These are phyloP conservation scores for Ascochyta lentis DNA, from an alignment of 2,329 filamentous ascomycete species.

Conservation along the genomic window DNA sequence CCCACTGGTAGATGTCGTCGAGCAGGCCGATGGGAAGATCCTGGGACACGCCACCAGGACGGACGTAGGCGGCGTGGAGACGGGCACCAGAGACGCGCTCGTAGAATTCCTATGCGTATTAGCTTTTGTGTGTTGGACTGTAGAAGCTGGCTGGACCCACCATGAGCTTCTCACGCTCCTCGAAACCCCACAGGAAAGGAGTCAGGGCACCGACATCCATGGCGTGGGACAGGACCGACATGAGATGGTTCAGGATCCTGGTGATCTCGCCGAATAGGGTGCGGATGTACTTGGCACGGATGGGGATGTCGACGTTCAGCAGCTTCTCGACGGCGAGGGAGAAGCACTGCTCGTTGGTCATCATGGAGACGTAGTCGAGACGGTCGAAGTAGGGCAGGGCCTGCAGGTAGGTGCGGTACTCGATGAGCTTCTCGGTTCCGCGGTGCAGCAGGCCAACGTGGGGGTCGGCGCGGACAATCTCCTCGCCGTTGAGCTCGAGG, in stretches of 20 bases:
- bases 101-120: constrained; percentile 84
- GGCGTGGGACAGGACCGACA: constrained; percentile 95
- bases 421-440: constrained; percentile 98
- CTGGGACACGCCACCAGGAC: constrained; percentile 94
- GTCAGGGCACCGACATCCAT: constrained; percentile 99
- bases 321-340: constrained; percentile 96
- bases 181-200: constrained; percentile 98
- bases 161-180: constrained; percentile 99
- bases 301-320: constrained; percentile 93
- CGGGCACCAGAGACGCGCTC: constrained; percentile 98
- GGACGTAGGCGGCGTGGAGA: constrained; percentile 95
- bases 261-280: constrained; percentile 97
- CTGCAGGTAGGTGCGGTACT: constrained; percentile 99
- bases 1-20: constrained; percentile 99
- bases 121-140: constrained; percentile 13
- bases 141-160: constrained; percentile 57
- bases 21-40: constrained; percentile 92
- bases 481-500: constrained; percentile 95
- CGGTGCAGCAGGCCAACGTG: constrained; percentile 96
- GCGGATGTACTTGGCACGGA: constrained; percentile 94
- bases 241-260: constrained; percentile 92
- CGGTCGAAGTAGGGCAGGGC: constrained; percentile 98
- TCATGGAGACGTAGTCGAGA: constrained; percentile 99
- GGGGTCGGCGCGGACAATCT: constrained; percentile 94
- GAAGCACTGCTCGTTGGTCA: constrained; percentile 99